Percentiles rank a stretch among this genome's conserved stretches.
Conservation (phyloP, 2,329 filamentous ascomycete species). For the Aspergillus sp. region DNA sequence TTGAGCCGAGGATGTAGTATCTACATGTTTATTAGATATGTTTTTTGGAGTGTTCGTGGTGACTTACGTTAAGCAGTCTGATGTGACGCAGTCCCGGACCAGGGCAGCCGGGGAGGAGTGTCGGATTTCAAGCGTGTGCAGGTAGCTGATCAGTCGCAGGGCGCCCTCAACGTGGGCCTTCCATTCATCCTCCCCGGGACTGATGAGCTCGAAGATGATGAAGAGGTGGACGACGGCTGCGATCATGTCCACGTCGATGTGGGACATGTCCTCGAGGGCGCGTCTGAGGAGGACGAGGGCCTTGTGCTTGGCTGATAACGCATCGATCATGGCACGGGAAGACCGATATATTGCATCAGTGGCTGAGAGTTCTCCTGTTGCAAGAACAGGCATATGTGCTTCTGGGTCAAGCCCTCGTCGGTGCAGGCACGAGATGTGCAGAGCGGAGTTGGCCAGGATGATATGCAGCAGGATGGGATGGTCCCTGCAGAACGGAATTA, state of each 20-base stretch:
- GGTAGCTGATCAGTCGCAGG: not conserved
- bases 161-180: slow-evolving; percentile 3
- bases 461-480: not conserved
- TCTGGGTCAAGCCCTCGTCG: not conserved
- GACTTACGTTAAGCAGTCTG: not conserved
- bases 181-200: slow-evolving; percentile 1
- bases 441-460: slow-evolving; percentile 3
- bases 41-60: too few species aligned
- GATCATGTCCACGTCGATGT: not conserved
- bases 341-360: not conserved
- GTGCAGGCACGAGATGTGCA: slow-evolving; percentile 1
- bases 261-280: not conserved
- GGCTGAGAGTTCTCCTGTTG: too few species aligned
- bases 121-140: not conserved
- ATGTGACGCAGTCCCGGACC: not conserved
- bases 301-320: not conserved
- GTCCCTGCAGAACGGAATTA: not conserved
- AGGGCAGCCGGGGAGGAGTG: not conserved
- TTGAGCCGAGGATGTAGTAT: not conserved
- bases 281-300: not conserved
- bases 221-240: slow-evolving; percentile 2
- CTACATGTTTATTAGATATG: not conserved
- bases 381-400: too few species aligned
- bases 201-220: slow-evolving; percentile 8
- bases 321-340: not conserved